Base-by-base conservation (phyloP, 208 protist species). In the Tritrichomonas musculus region DNA sequence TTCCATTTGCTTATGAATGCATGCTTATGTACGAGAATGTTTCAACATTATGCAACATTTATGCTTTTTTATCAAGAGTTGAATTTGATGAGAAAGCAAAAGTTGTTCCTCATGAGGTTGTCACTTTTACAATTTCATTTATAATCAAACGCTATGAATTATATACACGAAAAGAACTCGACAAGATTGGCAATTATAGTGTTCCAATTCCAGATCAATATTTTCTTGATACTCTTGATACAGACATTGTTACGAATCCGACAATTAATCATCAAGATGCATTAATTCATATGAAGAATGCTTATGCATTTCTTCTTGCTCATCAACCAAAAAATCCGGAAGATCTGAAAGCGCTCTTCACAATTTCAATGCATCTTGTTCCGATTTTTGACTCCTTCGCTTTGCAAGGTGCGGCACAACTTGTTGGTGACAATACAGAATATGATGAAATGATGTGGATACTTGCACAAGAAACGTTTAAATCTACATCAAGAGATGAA, bases 181-280 rank as follows among this genome's bases (percentile, higher is more conserved):
- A 60, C 17, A 60, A 60, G 17, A 60, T 60, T 60, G 53, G 53
- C 5, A 60, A 60, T 60, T 69, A n/a, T 69, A n/a, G 30, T 69
- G 30, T 69, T 69, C 22, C 11, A n/a, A 3, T n/a, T n/a, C 27
- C 27, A 13, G 47, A 88, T 88, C 9, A 33, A 57, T 49, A 44
- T n/a, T 88, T 88, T 27, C 47, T 88, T 53, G 77, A 88, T 49
- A 57, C 9, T 33, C 4, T 88, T 39, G 77, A 88, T 36, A 88
- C 77, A 1, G 77, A 88, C 17, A 88, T 88, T 39, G 77, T 88
- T 39, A 53, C 77, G 13, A 88, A 88, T 60, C 77, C 77, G 9
- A 47, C 47, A 17, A 53, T 88, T n/a, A 88, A 57, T 60, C 77
- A 88, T 17, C 44, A 88, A 57, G 41, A 60, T 20, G 44, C 47